These are phyloP conservation scores for Asterella californica DNA, from an alignment of 225 moss, liverwort and hornwort species.

Conservation along the genomic window DNA sequence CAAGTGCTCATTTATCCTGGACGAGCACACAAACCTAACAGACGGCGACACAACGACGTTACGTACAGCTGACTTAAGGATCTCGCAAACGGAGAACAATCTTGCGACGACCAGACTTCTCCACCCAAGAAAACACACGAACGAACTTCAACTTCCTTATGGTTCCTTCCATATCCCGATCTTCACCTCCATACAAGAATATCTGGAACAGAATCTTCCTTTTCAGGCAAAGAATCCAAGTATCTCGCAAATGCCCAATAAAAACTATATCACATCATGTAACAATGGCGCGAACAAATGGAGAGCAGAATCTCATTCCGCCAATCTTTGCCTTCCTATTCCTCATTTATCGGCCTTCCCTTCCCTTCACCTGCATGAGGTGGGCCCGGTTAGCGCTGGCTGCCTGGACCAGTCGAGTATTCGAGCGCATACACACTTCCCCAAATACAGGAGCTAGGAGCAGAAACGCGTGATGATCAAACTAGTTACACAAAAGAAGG, in stretches of 20 bases:
- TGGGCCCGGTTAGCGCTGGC: neutral
- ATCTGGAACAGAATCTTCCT: neutral
- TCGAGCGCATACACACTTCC: too few relatives aligned
- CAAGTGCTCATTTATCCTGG: neutral
- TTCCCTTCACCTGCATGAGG: neutral
- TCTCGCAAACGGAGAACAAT: neutral
- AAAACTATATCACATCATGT: neutral
- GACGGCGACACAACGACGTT: neutral
- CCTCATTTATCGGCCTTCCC: neutral
- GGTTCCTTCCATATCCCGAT: neutral
- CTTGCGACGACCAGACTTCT: neutral
- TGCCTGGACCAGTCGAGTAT: neutral
- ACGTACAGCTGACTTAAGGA: neutral
- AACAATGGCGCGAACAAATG: neutral
- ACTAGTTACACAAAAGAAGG: too few relatives aligned
- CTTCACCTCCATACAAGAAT: too few relatives aligned
- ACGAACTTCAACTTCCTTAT: neutral
- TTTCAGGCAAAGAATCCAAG: neutral
- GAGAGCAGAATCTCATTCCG: neutral
- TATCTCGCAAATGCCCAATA: neutral
- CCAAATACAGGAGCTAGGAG: too few relatives aligned
- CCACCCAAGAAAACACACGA: neutral
- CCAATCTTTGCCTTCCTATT: neutral
- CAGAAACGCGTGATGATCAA: too few relatives aligned
- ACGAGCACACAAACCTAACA: neutral